Conservation (phyloP, 2,329 filamentous ascomycete species). For the Dothiorella sarmentorum region DNA sequence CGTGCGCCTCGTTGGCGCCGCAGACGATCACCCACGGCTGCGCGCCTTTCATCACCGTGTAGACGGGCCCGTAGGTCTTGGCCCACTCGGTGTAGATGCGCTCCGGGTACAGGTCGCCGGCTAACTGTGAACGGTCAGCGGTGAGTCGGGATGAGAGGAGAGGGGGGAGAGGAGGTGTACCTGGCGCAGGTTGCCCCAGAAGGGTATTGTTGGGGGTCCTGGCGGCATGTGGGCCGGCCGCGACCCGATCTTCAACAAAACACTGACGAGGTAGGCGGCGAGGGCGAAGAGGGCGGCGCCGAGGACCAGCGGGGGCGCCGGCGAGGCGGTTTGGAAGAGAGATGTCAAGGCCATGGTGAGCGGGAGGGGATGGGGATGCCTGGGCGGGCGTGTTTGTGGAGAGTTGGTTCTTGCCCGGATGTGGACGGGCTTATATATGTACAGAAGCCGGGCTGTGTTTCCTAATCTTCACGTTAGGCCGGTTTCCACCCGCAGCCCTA, state of each 20-base stretch:
- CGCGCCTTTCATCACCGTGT: conserved; percentile 49
- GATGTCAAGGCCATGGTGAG: too few species aligned
- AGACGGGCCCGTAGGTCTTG: conserved; percentile 50
- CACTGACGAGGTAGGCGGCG: neutral
- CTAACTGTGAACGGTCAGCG: neutral
- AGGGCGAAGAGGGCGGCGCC: neutral
- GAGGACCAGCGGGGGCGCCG: neutral
- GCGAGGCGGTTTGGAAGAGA: too few species aligned
- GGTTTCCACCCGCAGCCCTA: too few species aligned
- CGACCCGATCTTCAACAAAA: conserved; percentile 13
- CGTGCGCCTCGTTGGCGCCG: neutral
- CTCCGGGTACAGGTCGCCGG: conserved; percentile 29
- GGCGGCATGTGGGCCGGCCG: conserved; percentile 43
- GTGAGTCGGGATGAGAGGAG: neutral
- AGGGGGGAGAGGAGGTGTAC: conserved; percentile 2
- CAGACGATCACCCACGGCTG: neutral
- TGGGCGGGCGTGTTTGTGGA: too few species aligned
- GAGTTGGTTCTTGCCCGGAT: too few species aligned
- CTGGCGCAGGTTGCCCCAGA: conserved; percentile 52
- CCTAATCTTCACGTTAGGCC: too few species aligned
- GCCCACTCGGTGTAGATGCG: conserved; percentile 52
- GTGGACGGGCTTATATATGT: too few species aligned
- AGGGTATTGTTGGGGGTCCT: conserved; percentile 50
- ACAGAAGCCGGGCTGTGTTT: too few species aligned
- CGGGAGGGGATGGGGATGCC: too few species aligned